These are phyloP conservation scores for Candida qinlingensis DNA, from an alignment of 805 yeast genomes.

Conservation along the genomic window DNA sequence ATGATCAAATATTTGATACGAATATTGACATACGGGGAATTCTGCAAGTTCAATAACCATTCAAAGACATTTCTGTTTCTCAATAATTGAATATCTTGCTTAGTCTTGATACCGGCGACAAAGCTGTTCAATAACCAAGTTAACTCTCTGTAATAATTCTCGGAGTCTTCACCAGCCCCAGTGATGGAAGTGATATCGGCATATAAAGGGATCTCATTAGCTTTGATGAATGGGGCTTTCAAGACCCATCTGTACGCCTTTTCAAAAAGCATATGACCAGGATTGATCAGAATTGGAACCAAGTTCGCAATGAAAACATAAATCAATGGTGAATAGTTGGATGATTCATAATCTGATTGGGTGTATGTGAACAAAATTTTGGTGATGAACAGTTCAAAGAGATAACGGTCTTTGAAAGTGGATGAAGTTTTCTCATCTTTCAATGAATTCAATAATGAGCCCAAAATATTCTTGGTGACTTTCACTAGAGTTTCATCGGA, in stretches of 20 bases:
- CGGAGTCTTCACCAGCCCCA: conserved; percentile 33
- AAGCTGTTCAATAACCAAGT: conserved; percentile 60
- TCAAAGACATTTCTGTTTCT: conserved; percentile 57
- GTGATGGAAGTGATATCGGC: conserved; percentile 26
- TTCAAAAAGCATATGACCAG: conserved; percentile 73
- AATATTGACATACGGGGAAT: conserved; percentile 43
- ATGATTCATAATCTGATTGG: conserved; percentile 11
- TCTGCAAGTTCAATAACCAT: conserved; percentile 51
- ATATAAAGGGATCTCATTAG: conserved; percentile 40
- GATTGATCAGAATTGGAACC: conserved; percentile 54
- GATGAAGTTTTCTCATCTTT: conserved; percentile 30
- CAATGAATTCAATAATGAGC: conserved; percentile 38
- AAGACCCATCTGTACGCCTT: conserved; percentile 62
- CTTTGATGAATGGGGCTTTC: conserved; percentile 33
- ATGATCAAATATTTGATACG: conserved; percentile 37
- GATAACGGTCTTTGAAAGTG: conserved; percentile 49
- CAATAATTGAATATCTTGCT: conserved; percentile 48
- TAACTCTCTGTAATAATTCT: conserved; percentile 50
- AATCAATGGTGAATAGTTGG: conserved; percentile 40
- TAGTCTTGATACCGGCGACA: conserved; percentile 39
- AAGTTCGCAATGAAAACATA: conserved; percentile 52
- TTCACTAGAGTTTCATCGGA: conserved; percentile 23
- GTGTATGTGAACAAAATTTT: conserved; percentile 33
- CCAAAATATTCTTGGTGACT: conserved; percentile 40
- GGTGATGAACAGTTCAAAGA: conserved; percentile 48